Percentiles rank a stretch among this genome's conserved stretches.
Evolutionary conservation across 2,329 filamentous ascomycete genomes (phyloP).

Genomic region (Pseudogymnoascus sp.): DNA sequence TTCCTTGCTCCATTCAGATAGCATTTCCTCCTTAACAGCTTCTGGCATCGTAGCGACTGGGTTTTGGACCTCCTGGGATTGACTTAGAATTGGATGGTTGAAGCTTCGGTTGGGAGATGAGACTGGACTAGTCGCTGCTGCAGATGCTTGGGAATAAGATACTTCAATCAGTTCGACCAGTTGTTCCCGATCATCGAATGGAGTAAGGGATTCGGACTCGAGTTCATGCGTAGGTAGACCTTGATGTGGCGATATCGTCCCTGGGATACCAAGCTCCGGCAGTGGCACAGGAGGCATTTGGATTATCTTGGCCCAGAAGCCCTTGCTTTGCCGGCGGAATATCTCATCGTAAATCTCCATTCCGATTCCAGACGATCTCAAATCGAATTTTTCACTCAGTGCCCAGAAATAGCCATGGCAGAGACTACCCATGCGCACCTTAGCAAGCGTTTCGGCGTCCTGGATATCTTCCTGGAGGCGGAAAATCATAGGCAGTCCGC

Average conservation of each 20-base stretch:
- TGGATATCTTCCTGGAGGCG: constrained; percentile 78
- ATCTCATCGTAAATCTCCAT: constrained; percentile 69
- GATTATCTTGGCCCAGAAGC: constrained; percentile 71
- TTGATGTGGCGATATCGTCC: constrained; percentile 37
- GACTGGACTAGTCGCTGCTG: constrained; percentile 60
- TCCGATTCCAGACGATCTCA: constrained; percentile 61
- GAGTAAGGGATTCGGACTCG: constrained; percentile 56
- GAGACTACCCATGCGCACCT: constrained; percentile 72
- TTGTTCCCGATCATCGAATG: constrained; percentile 64
- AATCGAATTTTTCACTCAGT: constrained; percentile 66
- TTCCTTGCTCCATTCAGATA: constrained; percentile 73
- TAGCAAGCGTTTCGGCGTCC: constrained; percentile 54
- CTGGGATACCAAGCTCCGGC: constrained; percentile 49
- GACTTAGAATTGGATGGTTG: constrained; percentile 50
- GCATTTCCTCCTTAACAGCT: constrained; percentile 64
- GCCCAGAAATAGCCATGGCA: constrained; percentile 87
- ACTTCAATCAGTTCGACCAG: constrained; percentile 68
- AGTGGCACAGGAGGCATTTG: constrained; percentile 59
- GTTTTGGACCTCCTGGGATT: constrained; percentile 33
- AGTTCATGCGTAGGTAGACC: constrained; percentile 38
- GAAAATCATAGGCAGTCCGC: constrained; percentile 81
- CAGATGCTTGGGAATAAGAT: constrained; percentile 54
- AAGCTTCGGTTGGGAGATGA: constrained; percentile 59
- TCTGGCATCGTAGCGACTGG: constrained; percentile 51
- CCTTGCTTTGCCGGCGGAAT: constrained; percentile 59